Evolutionary conservation across 768 basidiomycete genomes (phyloP), one percentile per base, ranked within the genome.

Genomic region (Boletus reticuloceps): DNA sequence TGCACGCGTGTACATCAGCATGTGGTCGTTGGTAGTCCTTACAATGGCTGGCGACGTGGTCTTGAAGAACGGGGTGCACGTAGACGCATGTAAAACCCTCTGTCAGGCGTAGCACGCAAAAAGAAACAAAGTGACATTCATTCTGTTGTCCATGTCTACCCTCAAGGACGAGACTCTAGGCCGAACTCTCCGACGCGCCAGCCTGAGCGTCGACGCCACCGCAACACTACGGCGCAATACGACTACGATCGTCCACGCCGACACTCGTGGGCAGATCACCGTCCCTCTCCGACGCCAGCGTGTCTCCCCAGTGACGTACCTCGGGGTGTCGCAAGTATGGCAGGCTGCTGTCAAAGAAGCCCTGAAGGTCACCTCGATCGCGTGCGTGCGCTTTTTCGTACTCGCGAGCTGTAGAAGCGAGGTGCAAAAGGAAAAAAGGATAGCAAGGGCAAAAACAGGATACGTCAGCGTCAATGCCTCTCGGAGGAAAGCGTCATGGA

Each of bases 301-400:
- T 79, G 36, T 74, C 60, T 2, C 85, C 91, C 92, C 92, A 95
- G 5, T 66, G 72, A 65, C 80, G 77, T 5, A 92, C 83, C 67
- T 93, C 89, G 0, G 83, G 78, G 67, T 92, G 89, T 20, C 76
- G 77, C 56, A 94, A 72, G 38, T 78, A 72, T 1, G 92, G 90
- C 3, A 95, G 64, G 57, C 91, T 92, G 61, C 80, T 83, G 61
- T 94, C 88, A 61, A 90, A 92, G 70, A 95, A 95, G 2, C 79
- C 68, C 61, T 93, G 90, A 5, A 95, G 73, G 20, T 75, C 75
- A 6, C 61, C 59, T 36, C 69, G 72, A 14, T 72, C 74, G 25
- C 66, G 64, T 32, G 70, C 67, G 34, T 85, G 79, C 10, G 73
- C 75, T 43, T 74, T 75, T 64, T 90, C 91, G 59, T 94, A 93